Evolutionary conservation across 164 flowering plant species (phyloP).

Genomic region (Vitis cinerea): DNA sequence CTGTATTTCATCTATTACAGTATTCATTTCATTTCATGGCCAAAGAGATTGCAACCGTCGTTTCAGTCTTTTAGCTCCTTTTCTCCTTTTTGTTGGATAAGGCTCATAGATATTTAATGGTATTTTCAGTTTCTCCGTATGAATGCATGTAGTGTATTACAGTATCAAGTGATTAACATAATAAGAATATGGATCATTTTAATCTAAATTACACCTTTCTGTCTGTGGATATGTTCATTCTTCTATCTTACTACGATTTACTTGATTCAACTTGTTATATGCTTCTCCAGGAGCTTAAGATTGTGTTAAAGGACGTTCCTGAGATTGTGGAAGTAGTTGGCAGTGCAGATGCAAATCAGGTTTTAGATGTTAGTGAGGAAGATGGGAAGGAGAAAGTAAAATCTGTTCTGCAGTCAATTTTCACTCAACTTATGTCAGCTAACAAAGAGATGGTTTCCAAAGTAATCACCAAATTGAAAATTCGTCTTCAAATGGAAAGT

Average conservation of each 20-base stretch:
- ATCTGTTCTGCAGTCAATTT: slow-evolving; percentile 45
- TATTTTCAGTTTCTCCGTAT: too few species aligned
- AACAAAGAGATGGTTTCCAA: slow-evolving; percentile 41
- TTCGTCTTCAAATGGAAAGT: slow-evolving; percentile 51
- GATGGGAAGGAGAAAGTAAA: slow-evolving; percentile 57
- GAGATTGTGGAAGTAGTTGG: slow-evolving; percentile 84
- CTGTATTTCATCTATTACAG: too few species aligned
- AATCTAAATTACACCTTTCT: too few species aligned
- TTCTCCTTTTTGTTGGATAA: too few species aligned
- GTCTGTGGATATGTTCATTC: too few species aligned
- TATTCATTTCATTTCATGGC: too few species aligned
- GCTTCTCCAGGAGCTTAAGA: slow-evolving; percentile 66
- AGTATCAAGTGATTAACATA: too few species aligned
- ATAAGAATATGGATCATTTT: too few species aligned
- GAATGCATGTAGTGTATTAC: too few species aligned
- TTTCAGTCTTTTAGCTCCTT: too few species aligned
- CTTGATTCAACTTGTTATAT: slow-evolving; percentile 1
- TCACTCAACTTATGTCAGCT: slow-evolving; percentile 81
- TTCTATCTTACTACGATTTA: background rate
- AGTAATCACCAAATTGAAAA: slow-evolving; percentile 45
- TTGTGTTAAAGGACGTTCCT: slow-evolving; percentile 59
- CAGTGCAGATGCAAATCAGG: slow-evolving; percentile 32
- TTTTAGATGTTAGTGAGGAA: slow-evolving; percentile 32
- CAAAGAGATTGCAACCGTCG: too few species aligned
- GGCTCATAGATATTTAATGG: too few species aligned